These are phyloP conservation scores for Ricinus communis DNA, from an alignment of 345 rosid genomes.

Conservation along the genomic window DNA sequence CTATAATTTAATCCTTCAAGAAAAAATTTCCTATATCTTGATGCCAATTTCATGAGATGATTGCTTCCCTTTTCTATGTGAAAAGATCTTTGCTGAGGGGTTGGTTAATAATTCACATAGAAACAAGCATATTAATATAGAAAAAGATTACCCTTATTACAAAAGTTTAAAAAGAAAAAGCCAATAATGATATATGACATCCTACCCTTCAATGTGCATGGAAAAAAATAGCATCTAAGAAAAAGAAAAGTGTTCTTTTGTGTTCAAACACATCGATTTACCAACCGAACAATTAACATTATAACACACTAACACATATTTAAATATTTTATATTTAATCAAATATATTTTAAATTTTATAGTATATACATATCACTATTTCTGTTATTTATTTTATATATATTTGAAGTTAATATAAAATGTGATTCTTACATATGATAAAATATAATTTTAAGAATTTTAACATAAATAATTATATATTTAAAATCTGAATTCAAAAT, in stretches of 20 bases:
- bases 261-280: constrained; percentile 29
- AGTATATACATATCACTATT: too few species aligned
- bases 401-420: too few species aligned
- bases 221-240: constrained; percentile 24
- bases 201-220: background rate
- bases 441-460: too few species aligned
- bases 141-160: constrained; percentile 2
- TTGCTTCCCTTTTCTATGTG: background rate
- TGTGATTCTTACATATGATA: too few species aligned
- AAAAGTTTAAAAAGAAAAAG: constrained; percentile 27
- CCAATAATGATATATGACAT: constrained; percentile 35
- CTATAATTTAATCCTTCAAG: background rate
- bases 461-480: too few species aligned
- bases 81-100: background rate
- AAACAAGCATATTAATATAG: constrained; percentile 25
- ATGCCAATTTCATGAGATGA: constrained; percentile 1
- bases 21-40: constrained; percentile 5
- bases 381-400: too few species aligned
- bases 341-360: too few species aligned
- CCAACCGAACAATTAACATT: too few species aligned
- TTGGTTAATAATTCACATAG: constrained; percentile 22
- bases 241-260: constrained; percentile 18
- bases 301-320: too few species aligned
- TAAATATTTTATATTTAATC: too few species aligned
- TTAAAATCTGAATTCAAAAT: too few species aligned